phyloP scores from a whole-genome alignment of 2,329 filamentous ascomycete genomes.

The Epichloe sp. region DNA sequence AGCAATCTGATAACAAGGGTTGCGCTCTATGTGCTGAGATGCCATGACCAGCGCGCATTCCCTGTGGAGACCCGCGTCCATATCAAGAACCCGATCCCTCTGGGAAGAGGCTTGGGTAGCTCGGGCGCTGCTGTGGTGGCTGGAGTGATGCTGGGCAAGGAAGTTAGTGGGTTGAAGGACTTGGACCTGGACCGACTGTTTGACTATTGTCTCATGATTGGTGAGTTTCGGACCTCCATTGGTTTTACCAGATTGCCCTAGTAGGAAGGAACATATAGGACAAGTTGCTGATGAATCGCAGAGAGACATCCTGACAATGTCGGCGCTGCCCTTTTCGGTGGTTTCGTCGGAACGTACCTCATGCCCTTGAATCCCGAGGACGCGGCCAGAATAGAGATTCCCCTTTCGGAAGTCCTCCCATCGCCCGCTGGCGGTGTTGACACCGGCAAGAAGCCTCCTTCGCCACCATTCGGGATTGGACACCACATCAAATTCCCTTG shows the following conservation, averaged over 20 bases:
- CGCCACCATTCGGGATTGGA: conserved; percentile 84
- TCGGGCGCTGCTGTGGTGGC: conserved; percentile 92
- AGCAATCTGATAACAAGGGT: conserved; percentile 89
- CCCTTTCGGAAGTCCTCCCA: conserved; percentile 83
- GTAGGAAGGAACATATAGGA: too few relatives aligned
- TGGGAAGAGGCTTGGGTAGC: conserved; percentile 86
- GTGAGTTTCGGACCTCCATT: conserved; percentile 27
- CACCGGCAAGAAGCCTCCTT: conserved; percentile 73
- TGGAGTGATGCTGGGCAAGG: conserved; percentile 83
- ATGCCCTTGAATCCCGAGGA: conserved; percentile 86
- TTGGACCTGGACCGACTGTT: conserved; percentile 72
- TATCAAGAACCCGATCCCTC: conserved; percentile 88
- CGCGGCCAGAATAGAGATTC: conserved; percentile 82
- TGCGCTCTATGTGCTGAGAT: conserved; percentile 86
- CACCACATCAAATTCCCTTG: conserved; percentile 94
- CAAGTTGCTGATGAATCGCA: conserved; percentile 16
- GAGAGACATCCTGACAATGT: conserved; percentile 90
- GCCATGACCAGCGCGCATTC: conserved; percentile 76
- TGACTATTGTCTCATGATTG: conserved; percentile 96
- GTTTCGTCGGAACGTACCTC: conserved; percentile 92
- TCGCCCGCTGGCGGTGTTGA: conserved; percentile 82
- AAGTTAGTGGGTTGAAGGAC: conserved; percentile 64
- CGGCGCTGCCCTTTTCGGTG: conserved; percentile 86
- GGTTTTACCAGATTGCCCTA: too few relatives aligned
- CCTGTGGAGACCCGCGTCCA: conserved; percentile 80